Base-by-base conservation (phyloP, 192 early-diverging fungal genomes). In the Oehlia diaphana region DNA sequence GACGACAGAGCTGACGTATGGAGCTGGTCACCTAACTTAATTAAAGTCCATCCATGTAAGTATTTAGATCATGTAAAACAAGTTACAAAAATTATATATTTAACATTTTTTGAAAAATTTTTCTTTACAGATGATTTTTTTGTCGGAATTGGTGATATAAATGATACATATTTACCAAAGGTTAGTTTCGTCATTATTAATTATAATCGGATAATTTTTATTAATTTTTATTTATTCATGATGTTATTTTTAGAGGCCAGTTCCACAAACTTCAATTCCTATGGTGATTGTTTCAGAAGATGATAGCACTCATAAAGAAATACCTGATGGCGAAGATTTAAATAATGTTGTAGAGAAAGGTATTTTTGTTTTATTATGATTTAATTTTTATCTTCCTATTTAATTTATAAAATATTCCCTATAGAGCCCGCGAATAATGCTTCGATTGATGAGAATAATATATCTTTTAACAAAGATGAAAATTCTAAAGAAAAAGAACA, bases 1-100 rank as follows among this genome's bases (percentile, higher is more conserved):
- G 98, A 99, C 82, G 98, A 99, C 85, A 90, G 97, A 28, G 92
- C 91, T 0, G 97, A 99, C 82, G 94, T 99, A 4, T 99, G 98
- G 98, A 81, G 86, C 35, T 95, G 91, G 90, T 93, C 96, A 2
- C 93, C 92, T 7, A 96, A 98, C 85, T 79, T 99, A 33, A 92
- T 98, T 63, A 90, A 92, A 68, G 94, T 99, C 28, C 86, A 91
- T 58, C 96, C 96, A 49, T 99, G 95, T 96, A 88, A 86, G 88
- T 83, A 6, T 31, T 75, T 35, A 10, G 13, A 14, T 78, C 2
- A 14, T 39, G 47, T 16, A 33, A 33, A 72, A 26, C 23, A 39
- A 31, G 39, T 66, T 23, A 64, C 26, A 35, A n/a, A 7, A 39
- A 37, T 19, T 63, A 79, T 47, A 13, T 26, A n/a, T 3, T 33